phyloP scores from a whole-genome alignment of 2,329 filamentous ascomycete genomes.

The Exophiala spinifera region DNA sequence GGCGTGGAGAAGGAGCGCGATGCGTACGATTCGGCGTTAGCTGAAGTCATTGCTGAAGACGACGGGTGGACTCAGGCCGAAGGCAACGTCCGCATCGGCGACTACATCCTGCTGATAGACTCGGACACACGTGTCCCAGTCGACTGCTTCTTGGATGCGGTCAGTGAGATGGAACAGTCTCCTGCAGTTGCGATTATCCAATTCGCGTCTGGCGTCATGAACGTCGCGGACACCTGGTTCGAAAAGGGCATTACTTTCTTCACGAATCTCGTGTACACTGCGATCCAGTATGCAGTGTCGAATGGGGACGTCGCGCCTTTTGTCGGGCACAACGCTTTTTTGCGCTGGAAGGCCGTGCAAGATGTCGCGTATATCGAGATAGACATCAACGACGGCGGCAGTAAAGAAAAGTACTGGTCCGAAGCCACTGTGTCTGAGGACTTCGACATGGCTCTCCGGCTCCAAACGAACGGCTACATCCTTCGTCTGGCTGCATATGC shows the following conservation, averaged over 20 bases:
- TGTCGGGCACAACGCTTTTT: slow-evolving; percentile 73
- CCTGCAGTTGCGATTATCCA: slow-evolving; percentile 70
- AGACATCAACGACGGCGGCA: slow-evolving; percentile 46
- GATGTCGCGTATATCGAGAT: slow-evolving; percentile 53
- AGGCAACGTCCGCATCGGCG: slow-evolving; percentile 80
- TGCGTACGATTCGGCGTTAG: slow-evolving; percentile 50
- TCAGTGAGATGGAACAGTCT: slow-evolving; percentile 66
- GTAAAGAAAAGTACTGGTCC: slow-evolving; percentile 67
- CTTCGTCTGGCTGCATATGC: slow-evolving; percentile 69
- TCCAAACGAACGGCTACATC: slow-evolving; percentile 66
- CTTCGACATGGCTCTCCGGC: slow-evolving; percentile 70
- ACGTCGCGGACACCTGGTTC: slow-evolving; percentile 68
- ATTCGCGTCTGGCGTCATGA: slow-evolving; percentile 72
- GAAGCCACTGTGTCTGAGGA: slow-evolving; percentile 74
- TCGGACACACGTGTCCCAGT: slow-evolving; percentile 66
- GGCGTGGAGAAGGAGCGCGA: slow-evolving; percentile 38
- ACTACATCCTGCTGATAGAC: slow-evolving; percentile 70
- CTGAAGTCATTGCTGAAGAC: slow-evolving; percentile 53
- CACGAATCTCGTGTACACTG: slow-evolving; percentile 72
- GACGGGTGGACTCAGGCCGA: slow-evolving; percentile 63
- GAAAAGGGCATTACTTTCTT: slow-evolving; percentile 77
- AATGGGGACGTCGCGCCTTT: slow-evolving; percentile 72
- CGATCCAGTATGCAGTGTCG: slow-evolving; percentile 67
- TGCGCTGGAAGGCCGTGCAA: slow-evolving; percentile 66
- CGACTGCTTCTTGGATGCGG: slow-evolving; percentile 67